These are phyloP conservation scores for Arachnopeziza araneosa DNA, from an alignment of 2,329 filamentous ascomycete species.

Conservation along the genomic window DNA sequence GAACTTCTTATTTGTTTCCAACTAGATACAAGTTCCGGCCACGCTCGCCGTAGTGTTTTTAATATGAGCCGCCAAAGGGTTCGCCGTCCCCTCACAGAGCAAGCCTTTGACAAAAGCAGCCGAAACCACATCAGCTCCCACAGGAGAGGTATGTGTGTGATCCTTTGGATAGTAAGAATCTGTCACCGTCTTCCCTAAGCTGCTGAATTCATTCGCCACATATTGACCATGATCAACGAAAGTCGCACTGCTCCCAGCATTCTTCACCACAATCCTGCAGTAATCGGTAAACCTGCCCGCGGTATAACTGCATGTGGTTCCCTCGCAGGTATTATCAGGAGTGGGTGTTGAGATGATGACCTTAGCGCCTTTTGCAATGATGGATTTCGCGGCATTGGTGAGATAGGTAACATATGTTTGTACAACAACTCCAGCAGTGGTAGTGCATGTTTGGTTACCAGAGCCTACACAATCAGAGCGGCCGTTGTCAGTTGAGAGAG, in stretches of 20 bases:
- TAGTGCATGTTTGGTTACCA: constrained; percentile 41
- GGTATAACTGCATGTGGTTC: constrained; percentile 41
- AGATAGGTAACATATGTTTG: constrained; percentile 29
- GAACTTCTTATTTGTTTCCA: background rate
- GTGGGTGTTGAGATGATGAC: constrained; percentile 57
- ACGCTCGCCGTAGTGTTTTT: constrained; percentile 25
- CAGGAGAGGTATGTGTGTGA: constrained; percentile 55
- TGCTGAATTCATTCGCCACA: constrained; percentile 43
- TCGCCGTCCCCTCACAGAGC: constrained; percentile 16
- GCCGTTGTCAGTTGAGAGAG: constrained; percentile 48
- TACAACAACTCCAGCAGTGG: constrained; percentile 44
- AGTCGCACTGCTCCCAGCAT: constrained; percentile 32
- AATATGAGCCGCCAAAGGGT: constrained; percentile 19
- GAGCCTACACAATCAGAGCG: constrained; percentile 49
- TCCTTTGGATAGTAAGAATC: constrained; percentile 49
- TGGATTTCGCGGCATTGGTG: constrained; percentile 20
- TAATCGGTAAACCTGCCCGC: constrained; percentile 53
- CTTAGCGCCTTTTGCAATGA: constrained; percentile 49
- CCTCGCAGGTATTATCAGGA: constrained; percentile 59
- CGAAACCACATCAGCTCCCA: constrained; percentile 48
- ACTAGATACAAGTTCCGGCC: constrained; percentile 23
- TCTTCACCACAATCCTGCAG: constrained; percentile 39
- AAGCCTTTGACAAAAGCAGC: constrained; percentile 52
- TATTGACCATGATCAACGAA: constrained; percentile 57
- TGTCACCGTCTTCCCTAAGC: constrained; percentile 41